phyloP scores from a whole-genome alignment of 305 asterid genomes.

The Fraxinus greggii region DNA sequence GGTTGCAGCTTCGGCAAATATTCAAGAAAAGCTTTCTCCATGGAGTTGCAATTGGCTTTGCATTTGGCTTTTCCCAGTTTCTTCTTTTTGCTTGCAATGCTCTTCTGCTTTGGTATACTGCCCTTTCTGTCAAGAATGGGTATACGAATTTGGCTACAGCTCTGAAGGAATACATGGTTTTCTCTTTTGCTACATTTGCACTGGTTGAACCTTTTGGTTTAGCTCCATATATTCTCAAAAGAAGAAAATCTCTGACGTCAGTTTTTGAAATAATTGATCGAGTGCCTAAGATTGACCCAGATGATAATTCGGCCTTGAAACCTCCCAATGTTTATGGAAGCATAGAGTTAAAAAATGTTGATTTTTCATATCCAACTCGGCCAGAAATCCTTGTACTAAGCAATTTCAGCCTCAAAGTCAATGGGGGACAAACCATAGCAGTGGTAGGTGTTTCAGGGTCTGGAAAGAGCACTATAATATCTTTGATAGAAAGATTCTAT shows the following conservation, averaged over 20 bases:
- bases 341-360: constrained; percentile 90
- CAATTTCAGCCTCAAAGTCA: constrained; percentile 94
- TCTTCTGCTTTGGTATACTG: constrained; percentile 96
- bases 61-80: constrained; percentile 95
- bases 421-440: constrained; percentile 94
- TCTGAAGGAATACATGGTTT: constrained; percentile 91
- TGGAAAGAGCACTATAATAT: constrained; percentile 95
- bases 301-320: constrained; percentile 82
- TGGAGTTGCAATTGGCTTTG: constrained; percentile 96
- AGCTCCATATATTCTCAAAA: constrained; percentile 96
- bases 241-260: constrained; percentile 82
- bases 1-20: constrained; percentile 72
- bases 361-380: constrained; percentile 89
- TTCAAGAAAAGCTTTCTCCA: constrained; percentile 92
- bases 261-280: constrained; percentile 96
- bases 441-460: constrained; percentile 99
- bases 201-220: constrained; percentile 98
- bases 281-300: constrained; percentile 92
- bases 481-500: constrained; percentile 83
- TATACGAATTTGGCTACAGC: constrained; percentile 68
- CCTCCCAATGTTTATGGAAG: constrained; percentile 98
- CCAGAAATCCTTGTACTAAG: constrained; percentile 90
- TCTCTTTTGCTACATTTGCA: constrained; percentile 97
- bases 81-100: constrained; percentile 98
- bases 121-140: constrained; percentile 62